Percentiles rank a stretch among this genome's conserved stretches.
Conservation (phyloP, 2,329 filamentous ascomycete species). For the Aspergillus sojae region DNA sequence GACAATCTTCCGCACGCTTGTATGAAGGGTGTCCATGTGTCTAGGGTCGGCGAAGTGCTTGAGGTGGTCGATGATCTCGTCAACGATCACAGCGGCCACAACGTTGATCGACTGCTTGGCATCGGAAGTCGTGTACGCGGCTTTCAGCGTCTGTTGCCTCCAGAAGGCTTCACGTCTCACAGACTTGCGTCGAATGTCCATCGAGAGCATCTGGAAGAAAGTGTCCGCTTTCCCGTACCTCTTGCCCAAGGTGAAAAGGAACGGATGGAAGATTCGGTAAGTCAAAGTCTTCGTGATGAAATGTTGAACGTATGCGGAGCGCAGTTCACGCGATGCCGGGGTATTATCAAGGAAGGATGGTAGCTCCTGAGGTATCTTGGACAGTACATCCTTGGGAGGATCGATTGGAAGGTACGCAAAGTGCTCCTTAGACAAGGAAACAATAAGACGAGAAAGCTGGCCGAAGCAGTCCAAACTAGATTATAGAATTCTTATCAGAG, state of each 20-base stretch:
- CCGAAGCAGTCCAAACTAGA: slow-evolving; percentile 56
- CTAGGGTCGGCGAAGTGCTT: slow-evolving; percentile 56
- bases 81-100: slow-evolving; percentile 57
- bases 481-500: slow-evolving; percentile 43
- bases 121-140: slow-evolving; percentile 59
- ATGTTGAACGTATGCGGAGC: slow-evolving; percentile 58
- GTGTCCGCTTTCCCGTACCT: slow-evolving; percentile 60
- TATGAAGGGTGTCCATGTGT: slow-evolving; percentile 54
- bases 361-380: slow-evolving; percentile 55
- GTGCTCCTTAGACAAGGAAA: slow-evolving; percentile 55
- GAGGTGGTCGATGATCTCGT: slow-evolving; percentile 59
- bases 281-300: slow-evolving; percentile 60
- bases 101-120: slow-evolving; percentile 60
- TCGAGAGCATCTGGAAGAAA: slow-evolving; percentile 57
- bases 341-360: slow-evolving; percentile 59
- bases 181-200: slow-evolving; percentile 59
- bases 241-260: slow-evolving; percentile 58
- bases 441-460: slow-evolving; percentile 54
- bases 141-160: slow-evolving; percentile 61
- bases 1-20: slow-evolving; percentile 57
- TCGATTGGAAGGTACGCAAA: slow-evolving; percentile 56
- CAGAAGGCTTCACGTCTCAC: slow-evolving; percentile 60
- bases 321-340: slow-evolving; percentile 54
- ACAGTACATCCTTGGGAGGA: slow-evolving; percentile 53
- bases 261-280: slow-evolving; percentile 60